Evolutionary conservation across 306 rosid genomes (phyloP), one percentile per base, ranked within the genome.

Genomic region (Quercus mongolica): DNA sequence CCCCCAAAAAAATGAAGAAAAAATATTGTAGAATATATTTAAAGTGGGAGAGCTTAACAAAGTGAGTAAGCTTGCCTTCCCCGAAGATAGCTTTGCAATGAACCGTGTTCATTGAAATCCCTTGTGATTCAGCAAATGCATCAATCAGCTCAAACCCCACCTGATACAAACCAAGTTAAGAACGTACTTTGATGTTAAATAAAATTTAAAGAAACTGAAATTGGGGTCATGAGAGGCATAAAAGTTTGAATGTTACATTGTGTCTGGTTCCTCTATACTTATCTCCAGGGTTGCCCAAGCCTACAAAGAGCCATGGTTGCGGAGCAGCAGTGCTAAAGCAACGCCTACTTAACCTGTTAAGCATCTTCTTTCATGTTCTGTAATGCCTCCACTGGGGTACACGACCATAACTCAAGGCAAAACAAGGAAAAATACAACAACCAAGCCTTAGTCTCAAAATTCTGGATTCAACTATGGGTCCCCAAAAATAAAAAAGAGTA

Each of bases 121-220:
- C 91, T 18, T 83, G 84, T 18, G 95, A 92, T 55, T 84, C 86
- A 10, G 98, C 91, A 80, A 94, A 94, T 61, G 88, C 90, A 80
- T 94, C 98, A 80, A 92, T 91, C 97, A 91, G 87, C 91, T 90
- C 91, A 86, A 91, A 92, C 7, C 97, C 96, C 33, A 91, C 94
- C 97, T 94, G 84, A 38, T 75, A 74, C 49, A 44, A 44, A 83
- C 70, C 63, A 78, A 78, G 20, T 56, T 20, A 55, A 63, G 6
- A 46, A 19, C 31, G 14, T 7, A 20, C 38, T 26, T 3, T 69
- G 58, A 35, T n/a, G 8, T 7, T 19, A 51, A 44, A 5, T 15
- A 2, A 62, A 64, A 56, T 46, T 33, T 49, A 62, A 25, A 30
- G 61, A 55, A 23, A 12, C 18, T 8, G 8, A 46, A 73, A 52